Percentiles rank a stretch among this genome's conserved stretches.
These are phyloP conservation scores for Mallotus repandus DNA, from an alignment of 441 rosid species.

Conservation along the genomic window DNA sequence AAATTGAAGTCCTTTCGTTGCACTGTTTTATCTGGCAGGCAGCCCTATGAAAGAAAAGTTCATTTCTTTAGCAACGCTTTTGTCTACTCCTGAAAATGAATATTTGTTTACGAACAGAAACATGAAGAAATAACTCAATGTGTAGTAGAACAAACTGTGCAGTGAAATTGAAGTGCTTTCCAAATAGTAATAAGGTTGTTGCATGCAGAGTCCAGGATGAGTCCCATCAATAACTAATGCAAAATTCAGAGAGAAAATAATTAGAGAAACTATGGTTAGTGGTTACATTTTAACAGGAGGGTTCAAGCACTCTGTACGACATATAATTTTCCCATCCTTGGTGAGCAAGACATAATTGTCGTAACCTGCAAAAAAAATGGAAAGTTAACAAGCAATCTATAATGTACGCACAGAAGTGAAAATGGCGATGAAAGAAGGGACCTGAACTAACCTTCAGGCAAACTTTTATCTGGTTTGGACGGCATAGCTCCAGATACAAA, in stretches of 20 bases:
- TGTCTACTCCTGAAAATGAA: not conserved
- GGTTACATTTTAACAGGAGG: slow-evolving; percentile 30
- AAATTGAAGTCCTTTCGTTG: too few relatives aligned
- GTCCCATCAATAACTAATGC: not conserved
- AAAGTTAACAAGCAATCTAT: not conserved
- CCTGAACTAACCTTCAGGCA: slow-evolving; percentile 9
- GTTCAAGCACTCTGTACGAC: slow-evolving; percentile 30
- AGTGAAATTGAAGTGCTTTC: not conserved
- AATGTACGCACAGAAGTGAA: too few relatives aligned
- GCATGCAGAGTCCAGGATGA: not conserved
- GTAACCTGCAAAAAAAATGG: slow-evolving; percentile 17
- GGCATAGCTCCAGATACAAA: slow-evolving; percentile 6
- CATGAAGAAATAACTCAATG: slow-evolving; percentile 1
- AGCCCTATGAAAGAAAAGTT: too few relatives aligned
- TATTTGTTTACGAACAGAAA: not conserved
- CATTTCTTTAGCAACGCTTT: too few relatives aligned
- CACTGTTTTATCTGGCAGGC: too few relatives aligned
- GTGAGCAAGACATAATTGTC: slow-evolving; percentile 16
- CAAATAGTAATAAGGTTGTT: too few relatives aligned
- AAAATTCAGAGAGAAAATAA: not conserved
- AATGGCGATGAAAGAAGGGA: not conserved
- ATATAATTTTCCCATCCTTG: slow-evolving; percentile 32
- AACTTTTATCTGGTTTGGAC: not conserved
- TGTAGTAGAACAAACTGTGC: not conserved
- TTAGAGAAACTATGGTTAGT: slow-evolving; percentile 6